A percentile compares a stretch with the other conserved stretches of the same genome.
These are phyloP conservation scores for Pestalotiopsis sp. DNA, from an alignment of 2,329 filamentous ascomycete genomes.

Conservation along the genomic window DNA sequence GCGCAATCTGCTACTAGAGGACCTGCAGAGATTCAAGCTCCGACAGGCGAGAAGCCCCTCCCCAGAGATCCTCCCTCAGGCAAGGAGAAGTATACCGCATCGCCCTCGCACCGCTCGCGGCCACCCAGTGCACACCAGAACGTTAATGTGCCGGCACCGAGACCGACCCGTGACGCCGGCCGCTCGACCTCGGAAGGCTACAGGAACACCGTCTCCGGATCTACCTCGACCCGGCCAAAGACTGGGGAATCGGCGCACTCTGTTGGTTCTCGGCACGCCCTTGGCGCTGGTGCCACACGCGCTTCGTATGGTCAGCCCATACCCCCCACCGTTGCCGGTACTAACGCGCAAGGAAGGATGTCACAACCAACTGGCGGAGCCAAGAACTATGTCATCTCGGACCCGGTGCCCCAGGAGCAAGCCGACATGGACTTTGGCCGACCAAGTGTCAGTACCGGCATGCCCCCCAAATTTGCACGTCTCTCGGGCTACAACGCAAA, in stretches of 20 bases:
- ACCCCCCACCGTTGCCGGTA: conserved; percentile 83
- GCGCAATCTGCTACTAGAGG: conserved; percentile 57
- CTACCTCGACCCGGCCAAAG: conserved; percentile 58
- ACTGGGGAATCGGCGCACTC: conserved; percentile 83
- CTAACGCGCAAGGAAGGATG: conserved; percentile 86
- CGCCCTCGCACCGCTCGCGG: conserved; percentile 34
- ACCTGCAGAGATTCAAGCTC: conserved; percentile 44
- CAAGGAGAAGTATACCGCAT: conserved; percentile 43
- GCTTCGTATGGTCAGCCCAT: conserved; percentile 86
- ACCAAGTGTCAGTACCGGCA: conserved; percentile 53
- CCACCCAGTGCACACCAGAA: conserved; percentile 52
- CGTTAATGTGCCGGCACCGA: conserved; percentile 47
- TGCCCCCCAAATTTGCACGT: conserved; percentile 59
- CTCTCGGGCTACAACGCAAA: conserved; percentile 56
- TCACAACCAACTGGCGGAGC: conserved; percentile 71
- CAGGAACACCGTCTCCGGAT: conserved; percentile 47
- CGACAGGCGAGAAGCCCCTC: conserved; percentile 58
- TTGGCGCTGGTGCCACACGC: conserved; percentile 45
- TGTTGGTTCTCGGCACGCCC: conserved; percentile 62
- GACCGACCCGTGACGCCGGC: conserved; percentile 48
- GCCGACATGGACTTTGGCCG: conserved; percentile 56
- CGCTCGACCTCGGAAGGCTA: conserved; percentile 59
- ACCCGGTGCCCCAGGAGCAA: conserved; percentile 60
- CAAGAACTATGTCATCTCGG: conserved; percentile 73
- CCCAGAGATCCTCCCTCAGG: conserved; percentile 57